Conservation (phyloP, 805 yeast species). For the Scheffersomyces lignosus region DNA sequence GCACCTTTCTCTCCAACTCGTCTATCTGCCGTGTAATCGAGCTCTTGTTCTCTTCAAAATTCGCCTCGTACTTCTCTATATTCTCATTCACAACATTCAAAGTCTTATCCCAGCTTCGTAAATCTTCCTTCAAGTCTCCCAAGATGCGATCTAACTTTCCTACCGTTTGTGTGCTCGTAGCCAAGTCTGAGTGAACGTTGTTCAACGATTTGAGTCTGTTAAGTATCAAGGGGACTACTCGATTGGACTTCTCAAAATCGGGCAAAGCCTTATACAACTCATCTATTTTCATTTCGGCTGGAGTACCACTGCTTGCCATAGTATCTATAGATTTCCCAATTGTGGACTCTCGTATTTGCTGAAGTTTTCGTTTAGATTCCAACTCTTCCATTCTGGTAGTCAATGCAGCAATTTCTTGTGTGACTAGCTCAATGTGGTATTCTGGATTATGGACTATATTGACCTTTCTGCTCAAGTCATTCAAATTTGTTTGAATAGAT, state of each 20-base stretch:
- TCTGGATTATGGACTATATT: conserved; percentile 37
- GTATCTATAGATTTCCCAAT: conserved; percentile 7
- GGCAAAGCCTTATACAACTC: conserved; percentile 25
- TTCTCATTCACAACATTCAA: conserved; percentile 21
- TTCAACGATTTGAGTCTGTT: conserved; percentile 32
- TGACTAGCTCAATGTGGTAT: conserved; percentile 22
- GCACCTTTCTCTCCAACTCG: conserved; percentile 12
- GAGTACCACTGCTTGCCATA: neutral
- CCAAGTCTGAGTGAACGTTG: conserved; percentile 31
- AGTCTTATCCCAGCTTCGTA: conserved; percentile 30
- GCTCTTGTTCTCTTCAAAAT: conserved; percentile 23
- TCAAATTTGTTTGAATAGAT: conserved; percentile 26
- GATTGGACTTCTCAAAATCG: conserved; percentile 21
- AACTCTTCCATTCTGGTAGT: conserved; percentile 26
- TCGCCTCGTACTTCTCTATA: conserved; percentile 20
- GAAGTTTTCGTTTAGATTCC: conserved; percentile 11
- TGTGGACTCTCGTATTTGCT: neutral
- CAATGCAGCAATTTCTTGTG: conserved; percentile 22
- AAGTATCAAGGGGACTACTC: conserved; percentile 24
- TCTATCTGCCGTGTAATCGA: conserved; percentile 17
- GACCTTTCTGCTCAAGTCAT: conserved; percentile 33
- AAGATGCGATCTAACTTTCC: conserved; percentile 28
- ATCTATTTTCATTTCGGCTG: conserved; percentile 20
- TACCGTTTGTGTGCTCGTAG: conserved; percentile 24
- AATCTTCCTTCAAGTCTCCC: conserved; percentile 22